Percentiles rank a stretch among this genome's conserved stretches.
Conservation (phyloP, 2,329 filamentous ascomycete species). For the Epichloe brachyelytri region DNA sequence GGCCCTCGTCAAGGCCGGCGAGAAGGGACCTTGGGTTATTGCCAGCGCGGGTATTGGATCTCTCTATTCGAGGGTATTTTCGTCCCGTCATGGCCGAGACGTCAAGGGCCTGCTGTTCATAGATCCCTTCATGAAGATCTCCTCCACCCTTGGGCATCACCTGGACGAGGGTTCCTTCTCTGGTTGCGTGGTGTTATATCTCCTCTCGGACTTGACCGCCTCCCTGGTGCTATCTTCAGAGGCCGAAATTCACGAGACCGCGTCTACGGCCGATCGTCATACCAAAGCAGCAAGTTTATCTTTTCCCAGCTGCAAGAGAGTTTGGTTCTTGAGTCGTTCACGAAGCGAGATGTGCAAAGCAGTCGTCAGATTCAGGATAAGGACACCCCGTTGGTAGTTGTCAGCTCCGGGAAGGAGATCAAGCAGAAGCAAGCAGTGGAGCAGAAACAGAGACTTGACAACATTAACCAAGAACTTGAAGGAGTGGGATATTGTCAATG, state of each 20-base stretch:
- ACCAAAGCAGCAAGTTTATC: conserved; percentile 71
- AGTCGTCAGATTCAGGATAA: conserved; percentile 67
- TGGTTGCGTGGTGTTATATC: conserved; percentile 81
- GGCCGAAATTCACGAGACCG: conserved; percentile 73
- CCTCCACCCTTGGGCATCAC: conserved; percentile 51
- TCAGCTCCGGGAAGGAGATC: conserved; percentile 68
- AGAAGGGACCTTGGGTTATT: conserved; percentile 79
- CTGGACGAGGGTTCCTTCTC: conserved; percentile 65
- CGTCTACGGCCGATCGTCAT: conserved; percentile 66
- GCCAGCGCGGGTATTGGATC: conserved; percentile 78
- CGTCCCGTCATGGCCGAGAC: conserved; percentile 62
- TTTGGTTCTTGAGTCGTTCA: conserved; percentile 72
- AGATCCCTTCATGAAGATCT: conserved; percentile 80
- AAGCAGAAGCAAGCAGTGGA: conserved; percentile 58
- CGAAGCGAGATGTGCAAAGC: conserved; percentile 67
- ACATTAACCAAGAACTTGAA: conserved; percentile 66
- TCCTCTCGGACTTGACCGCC: conserved; percentile 71
- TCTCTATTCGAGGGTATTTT: conserved; percentile 84
- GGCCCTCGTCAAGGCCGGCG: conserved; percentile 65
- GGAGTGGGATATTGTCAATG: conserved; percentile 75
- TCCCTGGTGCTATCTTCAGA: conserved; percentile 68
- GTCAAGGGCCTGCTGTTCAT: conserved; percentile 73
- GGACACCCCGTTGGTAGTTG: conserved; percentile 63
- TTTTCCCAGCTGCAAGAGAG: conserved; percentile 90
- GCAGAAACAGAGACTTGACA: conserved; percentile 70